Conservation (phyloP, 352 stramenopile genomes). For the Hyaloperonospora arabidopsidis region DNA sequence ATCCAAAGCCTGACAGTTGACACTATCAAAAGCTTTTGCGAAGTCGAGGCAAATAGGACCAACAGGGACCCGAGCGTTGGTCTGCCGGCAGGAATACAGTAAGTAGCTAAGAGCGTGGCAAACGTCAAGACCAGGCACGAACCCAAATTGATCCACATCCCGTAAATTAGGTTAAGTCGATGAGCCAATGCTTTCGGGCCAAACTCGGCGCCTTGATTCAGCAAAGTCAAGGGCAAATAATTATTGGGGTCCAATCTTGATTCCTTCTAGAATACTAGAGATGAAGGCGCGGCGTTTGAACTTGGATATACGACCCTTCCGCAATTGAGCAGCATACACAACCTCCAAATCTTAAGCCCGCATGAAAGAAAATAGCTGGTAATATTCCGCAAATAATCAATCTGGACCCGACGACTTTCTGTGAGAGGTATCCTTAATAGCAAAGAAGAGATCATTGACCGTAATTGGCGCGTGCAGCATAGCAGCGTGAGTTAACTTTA, state of each 20-base stretch:
- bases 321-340: neutral
- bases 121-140: neutral
- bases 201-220: conserved; percentile 1
- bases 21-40: conserved; percentile 7
- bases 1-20: conserved; percentile 5
- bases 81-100: no score
- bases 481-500: neutral
- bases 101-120: neutral
- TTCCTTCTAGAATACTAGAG: neutral
- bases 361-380: neutral
- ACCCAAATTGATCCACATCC: neutral
- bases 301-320: neutral
- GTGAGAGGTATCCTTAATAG: neutral
- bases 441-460: neutral
- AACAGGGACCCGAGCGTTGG: neutral
- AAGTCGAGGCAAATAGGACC: conserved; percentile 5
- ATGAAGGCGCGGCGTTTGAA: neutral
- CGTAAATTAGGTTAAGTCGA: neutral
- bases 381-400: neutral
- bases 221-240: neutral
- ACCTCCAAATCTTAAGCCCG: neutral
- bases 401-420: neutral
- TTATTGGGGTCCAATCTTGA: neutral
- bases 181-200: neutral
- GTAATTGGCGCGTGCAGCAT: neutral